A percentile compares a stretch with the other conserved stretches of the same genome.
Conservation (phyloP, 257 asterid species). For the Primulina eburnea region DNA sequence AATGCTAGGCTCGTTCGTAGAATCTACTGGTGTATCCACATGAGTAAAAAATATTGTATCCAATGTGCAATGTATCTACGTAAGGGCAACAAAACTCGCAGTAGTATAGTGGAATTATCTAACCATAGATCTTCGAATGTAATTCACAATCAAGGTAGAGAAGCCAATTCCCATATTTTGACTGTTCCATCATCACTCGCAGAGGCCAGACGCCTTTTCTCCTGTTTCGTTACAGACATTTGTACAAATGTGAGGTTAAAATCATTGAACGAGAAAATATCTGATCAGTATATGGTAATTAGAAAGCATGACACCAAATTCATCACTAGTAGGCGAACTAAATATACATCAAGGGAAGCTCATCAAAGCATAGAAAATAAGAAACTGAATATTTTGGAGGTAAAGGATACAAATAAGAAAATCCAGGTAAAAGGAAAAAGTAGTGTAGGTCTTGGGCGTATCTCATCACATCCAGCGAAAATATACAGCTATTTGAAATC, state of each 20-base stretch:
- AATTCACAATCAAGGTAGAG: neutral
- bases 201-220: slow-evolving; percentile 2
- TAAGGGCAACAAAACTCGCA: neutral
- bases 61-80: too few relatives aligned
- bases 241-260: neutral
- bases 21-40: neutral
- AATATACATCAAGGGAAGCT: too few relatives aligned
- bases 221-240: neutral
- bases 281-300: too few relatives aligned
- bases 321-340: too few relatives aligned
- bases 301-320: too few relatives aligned
- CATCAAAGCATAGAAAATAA: too few relatives aligned
- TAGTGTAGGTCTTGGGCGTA: neutral
- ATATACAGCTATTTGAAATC: too few relatives aligned
- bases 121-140: neutral
- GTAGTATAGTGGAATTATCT: neutral
- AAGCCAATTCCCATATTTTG: slow-evolving; percentile 5
- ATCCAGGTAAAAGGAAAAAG: too few relatives aligned
- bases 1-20: neutral
- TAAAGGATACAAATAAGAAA: too few relatives aligned
- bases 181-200: slow-evolving; percentile 18
- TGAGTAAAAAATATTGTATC: neutral
- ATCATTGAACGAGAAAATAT: too few relatives aligned
- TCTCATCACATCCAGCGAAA: neutral
- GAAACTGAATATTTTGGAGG: too few relatives aligned